These are phyloP conservation scores for Angomonas deanei DNA, from an alignment of 208 protist species.

Conservation along the genomic window DNA sequence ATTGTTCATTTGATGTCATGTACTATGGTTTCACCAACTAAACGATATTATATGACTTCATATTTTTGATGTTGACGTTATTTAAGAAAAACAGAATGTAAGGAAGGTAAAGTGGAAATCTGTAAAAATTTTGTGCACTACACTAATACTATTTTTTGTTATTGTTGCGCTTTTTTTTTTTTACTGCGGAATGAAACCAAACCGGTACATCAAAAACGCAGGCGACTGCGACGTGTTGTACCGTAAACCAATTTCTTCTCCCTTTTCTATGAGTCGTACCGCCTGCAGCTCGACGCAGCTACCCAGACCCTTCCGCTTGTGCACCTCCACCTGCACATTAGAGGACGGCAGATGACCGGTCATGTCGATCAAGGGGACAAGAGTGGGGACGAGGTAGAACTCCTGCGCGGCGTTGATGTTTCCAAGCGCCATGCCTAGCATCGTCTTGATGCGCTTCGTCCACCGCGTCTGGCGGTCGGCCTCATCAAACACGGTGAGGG, in stretches of 20 bases:
- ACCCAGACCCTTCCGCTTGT: constrained; percentile 28
- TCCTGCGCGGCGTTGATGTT: constrained; percentile 27
- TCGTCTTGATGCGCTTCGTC: constrained; percentile 24
- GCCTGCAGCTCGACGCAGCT: constrained; percentile 70
- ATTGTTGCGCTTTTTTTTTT: too few relatives aligned
- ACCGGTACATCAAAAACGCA: constrained; percentile 70
- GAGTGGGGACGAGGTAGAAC: constrained; percentile 67
- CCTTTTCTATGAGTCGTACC: constrained; percentile 54
- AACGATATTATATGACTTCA: too few relatives aligned
- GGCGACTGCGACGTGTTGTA: constrained; percentile 60
- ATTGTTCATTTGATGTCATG: too few relatives aligned
- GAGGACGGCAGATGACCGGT: constrained; percentile 48
- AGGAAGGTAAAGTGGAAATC: background rate
- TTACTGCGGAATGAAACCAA: constrained; percentile 73
- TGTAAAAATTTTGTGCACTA: too few relatives aligned
- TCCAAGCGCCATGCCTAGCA: constrained; percentile 27
- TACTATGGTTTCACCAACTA: too few relatives aligned
- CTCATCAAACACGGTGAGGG: constrained; percentile 41
- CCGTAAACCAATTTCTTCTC: constrained; percentile 66
- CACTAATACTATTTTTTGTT: too few relatives aligned
- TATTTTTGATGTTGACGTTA: too few relatives aligned
- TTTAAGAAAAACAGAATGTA: constrained; percentile 2
- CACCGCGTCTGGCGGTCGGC: constrained; percentile 41
- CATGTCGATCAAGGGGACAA: constrained; percentile 75
- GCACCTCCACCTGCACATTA: constrained; percentile 67